Evolutionary conservation across 1,284 basidiomycete species (phyloP).

Genomic region (Inonotus hispidus): DNA sequence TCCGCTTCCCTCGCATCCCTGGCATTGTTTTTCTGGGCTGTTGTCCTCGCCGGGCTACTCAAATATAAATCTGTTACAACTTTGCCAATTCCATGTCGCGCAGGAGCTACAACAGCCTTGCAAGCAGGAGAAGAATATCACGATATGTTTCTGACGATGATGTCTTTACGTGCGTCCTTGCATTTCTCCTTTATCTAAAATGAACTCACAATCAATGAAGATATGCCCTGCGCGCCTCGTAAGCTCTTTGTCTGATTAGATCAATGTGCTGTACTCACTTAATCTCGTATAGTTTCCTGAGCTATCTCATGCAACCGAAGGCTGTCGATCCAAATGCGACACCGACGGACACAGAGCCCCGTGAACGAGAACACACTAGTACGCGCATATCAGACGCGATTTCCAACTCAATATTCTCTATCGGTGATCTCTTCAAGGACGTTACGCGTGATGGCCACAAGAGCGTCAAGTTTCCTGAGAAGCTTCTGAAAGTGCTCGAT

Average conservation of each 20-base stretch:
- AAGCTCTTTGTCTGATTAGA: slow-evolving; percentile 29
- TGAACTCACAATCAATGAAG: slow-evolving; percentile 33
- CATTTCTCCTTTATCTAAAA: slow-evolving; percentile 9
- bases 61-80: background rate
- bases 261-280: slow-evolving; percentile 11
- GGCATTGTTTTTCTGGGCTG: background rate
- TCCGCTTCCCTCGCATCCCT: background rate
- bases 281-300: slow-evolving; percentile 46
- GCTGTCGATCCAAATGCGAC: slow-evolving; percentile 34
- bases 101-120: slow-evolving; percentile 63
- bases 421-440: slow-evolving; percentile 81
- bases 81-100: slow-evolving; percentile 21
- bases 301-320: slow-evolving; percentile 66
- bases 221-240: slow-evolving; percentile 76
- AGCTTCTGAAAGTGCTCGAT: slow-evolving; percentile 84
- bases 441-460: slow-evolving; percentile 63
- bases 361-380: slow-evolving; percentile 52
- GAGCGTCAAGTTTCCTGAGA: slow-evolving; percentile 89
- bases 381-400: slow-evolving; percentile 63
- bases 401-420: slow-evolving; percentile 67
- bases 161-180: slow-evolving; percentile 64
- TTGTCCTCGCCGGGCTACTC: background rate
- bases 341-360: slow-evolving; percentile 38
- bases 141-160: slow-evolving; percentile 77
- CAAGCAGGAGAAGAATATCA: slow-evolving; percentile 63